These are phyloP conservation scores for Zea luxurians DNA, from an alignment of 176 grass and related monocot species.

Conservation along the genomic window DNA sequence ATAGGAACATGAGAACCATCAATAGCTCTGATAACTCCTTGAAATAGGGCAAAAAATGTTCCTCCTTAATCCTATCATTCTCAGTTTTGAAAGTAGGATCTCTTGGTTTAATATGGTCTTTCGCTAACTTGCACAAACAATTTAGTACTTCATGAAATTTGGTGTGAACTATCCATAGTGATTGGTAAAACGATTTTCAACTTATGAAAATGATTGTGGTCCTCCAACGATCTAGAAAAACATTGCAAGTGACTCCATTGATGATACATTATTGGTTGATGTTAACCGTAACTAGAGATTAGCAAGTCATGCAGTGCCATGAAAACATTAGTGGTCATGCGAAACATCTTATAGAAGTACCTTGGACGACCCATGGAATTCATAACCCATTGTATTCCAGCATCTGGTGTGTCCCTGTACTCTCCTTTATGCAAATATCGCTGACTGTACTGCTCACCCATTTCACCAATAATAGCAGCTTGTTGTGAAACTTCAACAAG, in stretches of 20 bases:
- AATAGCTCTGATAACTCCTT: not conserved
- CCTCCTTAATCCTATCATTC: not conserved
- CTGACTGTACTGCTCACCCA: not conserved
- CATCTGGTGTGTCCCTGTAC: not conserved
- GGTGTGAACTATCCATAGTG: too few relatives aligned
- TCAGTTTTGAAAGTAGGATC: too few relatives aligned
- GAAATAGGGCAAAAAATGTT: not conserved
- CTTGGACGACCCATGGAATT: not conserved
- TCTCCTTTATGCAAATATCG: not conserved
- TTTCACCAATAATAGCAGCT: not conserved
- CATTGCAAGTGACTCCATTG: not conserved
- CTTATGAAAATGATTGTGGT: too few relatives aligned
- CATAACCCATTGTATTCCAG: not conserved
- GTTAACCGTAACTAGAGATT: too few relatives aligned
- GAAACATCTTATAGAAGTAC: not conserved
- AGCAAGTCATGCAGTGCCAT: too few relatives aligned
- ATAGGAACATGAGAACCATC: not conserved
- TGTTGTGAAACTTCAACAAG: not conserved
- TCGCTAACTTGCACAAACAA: not conserved
- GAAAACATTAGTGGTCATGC: not conserved
- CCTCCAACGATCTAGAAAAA: not conserved
- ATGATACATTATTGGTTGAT: too few relatives aligned
- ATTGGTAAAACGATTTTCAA: not conserved
- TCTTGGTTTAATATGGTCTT: too few relatives aligned
- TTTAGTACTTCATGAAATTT: not conserved